A percentile compares a stretch with the other conserved stretches of the same genome.
Evolutionary conservation across 2,329 filamentous ascomycete species (phyloP).

Genomic region (Lasiodiplodia theobromae): DNA sequence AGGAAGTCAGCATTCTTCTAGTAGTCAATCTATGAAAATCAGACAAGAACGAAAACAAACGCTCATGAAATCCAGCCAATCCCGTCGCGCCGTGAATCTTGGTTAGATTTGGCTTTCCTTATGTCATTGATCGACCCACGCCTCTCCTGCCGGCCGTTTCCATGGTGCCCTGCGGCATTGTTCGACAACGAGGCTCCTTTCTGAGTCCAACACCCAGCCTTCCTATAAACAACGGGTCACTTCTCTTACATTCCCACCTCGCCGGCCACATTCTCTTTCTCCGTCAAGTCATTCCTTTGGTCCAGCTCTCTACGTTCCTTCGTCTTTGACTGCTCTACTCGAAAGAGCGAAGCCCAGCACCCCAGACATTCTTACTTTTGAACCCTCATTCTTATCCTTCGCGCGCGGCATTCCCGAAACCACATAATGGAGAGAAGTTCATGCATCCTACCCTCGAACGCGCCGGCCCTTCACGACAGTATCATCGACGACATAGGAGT

Average conservation of each 20-base stretch:
- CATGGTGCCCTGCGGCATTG: conserved; percentile 29
- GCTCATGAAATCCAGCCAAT: conserved; percentile 29
- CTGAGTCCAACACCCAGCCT: conserved; percentile 30
- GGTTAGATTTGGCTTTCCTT: conserved; percentile 27
- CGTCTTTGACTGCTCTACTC: conserved; percentile 35
- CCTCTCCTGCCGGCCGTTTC: conserved; percentile 31
- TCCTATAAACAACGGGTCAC: conserved; percentile 30
- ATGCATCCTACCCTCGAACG: conserved; percentile 53
- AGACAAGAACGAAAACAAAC: conserved; percentile 30
- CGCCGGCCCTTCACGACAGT: conserved; percentile 44
- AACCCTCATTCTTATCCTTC: conserved; percentile 33
- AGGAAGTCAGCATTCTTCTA: conserved; percentile 32
- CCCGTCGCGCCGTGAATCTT: conserved; percentile 27
- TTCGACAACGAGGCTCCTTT: conserved; percentile 29
- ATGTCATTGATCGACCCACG: conserved; percentile 31
- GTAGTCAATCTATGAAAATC: conserved; percentile 31
- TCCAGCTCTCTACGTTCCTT: conserved; percentile 54
- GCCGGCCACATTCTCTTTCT: conserved; percentile 42
- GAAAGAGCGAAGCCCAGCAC: conserved; percentile 34
- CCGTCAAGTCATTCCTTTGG: conserved; percentile 52
- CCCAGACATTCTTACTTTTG: conserved; percentile 52
- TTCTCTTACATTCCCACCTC: conserved; percentile 44
- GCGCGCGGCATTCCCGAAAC: conserved; percentile 32
- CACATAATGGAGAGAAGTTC: conserved; percentile 38
- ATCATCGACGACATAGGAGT: conserved; percentile 36